phyloP scores from a whole-genome alignment of 768 basidiomycete species.

The Trametes maxima region DNA sequence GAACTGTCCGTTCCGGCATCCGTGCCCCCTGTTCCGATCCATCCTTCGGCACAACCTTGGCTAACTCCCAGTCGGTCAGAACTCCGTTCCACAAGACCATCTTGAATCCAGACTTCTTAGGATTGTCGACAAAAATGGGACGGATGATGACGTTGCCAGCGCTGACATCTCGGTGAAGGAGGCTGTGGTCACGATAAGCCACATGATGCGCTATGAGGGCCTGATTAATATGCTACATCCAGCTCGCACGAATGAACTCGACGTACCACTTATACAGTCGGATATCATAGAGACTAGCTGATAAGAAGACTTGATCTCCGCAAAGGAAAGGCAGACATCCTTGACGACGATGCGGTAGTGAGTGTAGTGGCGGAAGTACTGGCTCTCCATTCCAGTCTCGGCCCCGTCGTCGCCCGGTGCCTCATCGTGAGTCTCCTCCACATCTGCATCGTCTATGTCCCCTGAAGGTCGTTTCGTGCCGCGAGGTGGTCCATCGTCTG shows the following conservation, averaged over 20 bases:
- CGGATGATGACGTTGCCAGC: constrained; percentile 3
- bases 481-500: too few relatives aligned
- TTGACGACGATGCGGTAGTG: constrained; percentile 19
- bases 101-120: background rate
- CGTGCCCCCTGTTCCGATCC: background rate
- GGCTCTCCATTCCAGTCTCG: too few relatives aligned
- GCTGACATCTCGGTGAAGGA: constrained; percentile 11
- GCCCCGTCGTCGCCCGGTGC: background rate
- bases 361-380: background rate
- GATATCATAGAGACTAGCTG: background rate
- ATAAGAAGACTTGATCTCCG: background rate
- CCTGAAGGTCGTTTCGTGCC: background rate
- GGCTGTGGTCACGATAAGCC: background rate
- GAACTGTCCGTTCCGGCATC: constrained; percentile 3
- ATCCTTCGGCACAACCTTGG: background rate
- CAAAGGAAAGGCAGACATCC: constrained; percentile 12
- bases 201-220: background rate
- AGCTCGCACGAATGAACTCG: background rate
- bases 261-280: constrained; percentile 2
- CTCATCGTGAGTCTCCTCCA: background rate
- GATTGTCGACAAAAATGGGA: background rate
- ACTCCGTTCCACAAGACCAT: background rate
- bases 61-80: constrained; percentile 9
- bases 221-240: background rate
- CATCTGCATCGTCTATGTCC: background rate